Percentiles rank a stretch among this genome's conserved stretches.
Conservation (phyloP, 1,139 yeast species). For the Geotrichum candidum region DNA sequence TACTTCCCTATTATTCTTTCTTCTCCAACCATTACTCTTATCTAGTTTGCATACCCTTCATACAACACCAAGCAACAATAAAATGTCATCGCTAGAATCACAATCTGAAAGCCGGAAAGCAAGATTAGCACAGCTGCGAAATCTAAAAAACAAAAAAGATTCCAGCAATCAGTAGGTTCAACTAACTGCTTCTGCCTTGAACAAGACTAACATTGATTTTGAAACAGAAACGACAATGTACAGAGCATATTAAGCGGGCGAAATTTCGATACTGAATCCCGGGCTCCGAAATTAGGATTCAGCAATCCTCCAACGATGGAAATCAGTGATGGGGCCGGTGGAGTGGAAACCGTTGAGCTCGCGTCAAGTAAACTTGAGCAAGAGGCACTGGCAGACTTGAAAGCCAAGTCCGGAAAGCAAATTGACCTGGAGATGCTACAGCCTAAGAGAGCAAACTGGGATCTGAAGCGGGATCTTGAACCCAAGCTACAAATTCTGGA, state of each 20-base stretch:
- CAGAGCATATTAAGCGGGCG: constrained; percentile 22
- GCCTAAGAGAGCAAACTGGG: constrained; percentile 36
- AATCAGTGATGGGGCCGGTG: constrained; percentile 19
- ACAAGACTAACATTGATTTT: not conserved
- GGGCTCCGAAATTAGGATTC: constrained; percentile 33
- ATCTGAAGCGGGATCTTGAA: constrained; percentile 35
- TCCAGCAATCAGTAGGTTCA: constrained; percentile 4
- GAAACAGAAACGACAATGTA: constrained; percentile 14
- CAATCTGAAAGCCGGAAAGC: constrained; percentile 39
- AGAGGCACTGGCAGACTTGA: constrained; percentile 28
- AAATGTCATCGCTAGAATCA: constrained; percentile 35
- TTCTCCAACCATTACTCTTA: not conserved
- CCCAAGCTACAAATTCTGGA: constrained; percentile 35
- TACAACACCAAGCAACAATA: not conserved
- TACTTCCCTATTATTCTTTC: not conserved
- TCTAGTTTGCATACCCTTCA: not conserved
- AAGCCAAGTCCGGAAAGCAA: constrained; percentile 20
- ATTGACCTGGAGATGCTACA: constrained; percentile 27
- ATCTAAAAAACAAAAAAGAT: constrained; percentile 29
- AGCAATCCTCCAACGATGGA: constrained; percentile 31
- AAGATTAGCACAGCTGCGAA: constrained; percentile 36
- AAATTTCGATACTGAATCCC: constrained; percentile 36
- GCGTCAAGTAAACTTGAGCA: constrained; percentile 35
- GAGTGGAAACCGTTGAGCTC: constrained; percentile 36
- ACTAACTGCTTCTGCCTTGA: not conserved